Evolutionary conservation across 2,329 filamentous ascomycete species (phyloP), one percentile per base, ranked within the genome.

Genomic region (Thelonectria blattea): DNA sequence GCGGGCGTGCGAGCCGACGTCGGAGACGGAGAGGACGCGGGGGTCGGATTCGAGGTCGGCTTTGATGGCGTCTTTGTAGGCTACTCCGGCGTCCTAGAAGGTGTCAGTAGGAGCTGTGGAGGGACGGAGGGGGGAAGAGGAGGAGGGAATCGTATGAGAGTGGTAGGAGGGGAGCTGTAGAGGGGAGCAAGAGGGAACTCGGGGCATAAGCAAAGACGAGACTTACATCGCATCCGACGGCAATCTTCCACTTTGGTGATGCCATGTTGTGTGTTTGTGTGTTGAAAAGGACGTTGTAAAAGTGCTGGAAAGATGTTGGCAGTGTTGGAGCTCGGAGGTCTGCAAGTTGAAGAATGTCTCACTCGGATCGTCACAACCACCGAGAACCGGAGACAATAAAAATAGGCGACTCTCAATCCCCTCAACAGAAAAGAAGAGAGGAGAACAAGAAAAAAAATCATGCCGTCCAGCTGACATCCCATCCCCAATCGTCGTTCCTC

Each of bases 41-140:
- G 84, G 77, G 76, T 91, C 85, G 49, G 84, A 80, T 66, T 88
- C 82, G 62, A 96, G 86, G 72, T 92, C 88, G 53, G 83, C 80
- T 73, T 91, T 91, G 79, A 96, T 88, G 67, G 86, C 85, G 73
- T 88, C 86, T 78, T 94, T 95, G 85, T 95, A 95, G 67, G 78
- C 80, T 70, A 90, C 84, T 73, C 92, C 92, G 61, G 91, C 91
- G 68, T 92, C 89, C 81, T 84, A 56, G 18, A 2, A n/a, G n/a
- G n/a, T 3, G n/a, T n/a, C n/a, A n/a, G n/a, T n/a, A n/a, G n/a
- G n/a, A n/a, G n/a, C n/a, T n/a, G n/a, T n/a, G n/a, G n/a, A n/a
- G n/a, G n/a, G n/a, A n/a, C n/a, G n/a, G 9, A 15, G 5, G 15
- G 6, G 24, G 4, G 12, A 32, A 20, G 49, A n/a, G 15, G 24